Evolutionary conservation across 192 early-diverging fungal genomes (phyloP), one percentile per base, ranked within the genome.

Genomic region (Obelidium mucronatum): DNA sequence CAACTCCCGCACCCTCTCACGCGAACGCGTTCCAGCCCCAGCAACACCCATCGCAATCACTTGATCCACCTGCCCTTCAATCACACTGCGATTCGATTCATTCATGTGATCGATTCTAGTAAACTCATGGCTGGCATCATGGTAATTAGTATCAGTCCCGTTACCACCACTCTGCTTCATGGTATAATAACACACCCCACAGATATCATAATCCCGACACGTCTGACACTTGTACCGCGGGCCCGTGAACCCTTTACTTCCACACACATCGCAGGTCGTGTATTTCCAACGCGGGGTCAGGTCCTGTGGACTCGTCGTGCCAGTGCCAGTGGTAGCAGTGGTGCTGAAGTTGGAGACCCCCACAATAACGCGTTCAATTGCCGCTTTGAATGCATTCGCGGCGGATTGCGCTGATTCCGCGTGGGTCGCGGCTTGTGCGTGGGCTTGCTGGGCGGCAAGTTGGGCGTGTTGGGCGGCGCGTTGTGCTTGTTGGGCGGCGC

Each of bases 191-290:
- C 55, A 58, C 24, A 58, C 55, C 8, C 0, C 52, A 65, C 80
- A 79, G 8, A 80, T 11, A 40, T 80, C 74, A 60, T 62, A 80
- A 60, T 80, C 74, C 28, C 37, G 62, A 60, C 79, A 80, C 17
- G 26, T 54, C 24, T 5, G 33, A 62, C 79, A 80, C 52, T 77
- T 76, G 74, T 65, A 72, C n/a, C 74, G 72, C 1, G 60, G 31
- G 13, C 79, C 79, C 2, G 55, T 36, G 67, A 80, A 76, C 3
- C 34, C 30, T 19, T 44, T 53, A 24, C 34, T 40, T 34, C 52
- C 30, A 74, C 79, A 80, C 33, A 40, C 30, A 40, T 76, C 79
- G 66, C 79, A 80, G 8, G 44, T 39, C 1, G 71, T 68, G 28
- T 48, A 37, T 15, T 62, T 19, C 77, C 77, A 78, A 24, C 64